Evolutionary conservation across 257 asterid species (phyloP), one percentile per base, ranked within the genome.

Genomic region (Solanum clarkiae): DNA sequence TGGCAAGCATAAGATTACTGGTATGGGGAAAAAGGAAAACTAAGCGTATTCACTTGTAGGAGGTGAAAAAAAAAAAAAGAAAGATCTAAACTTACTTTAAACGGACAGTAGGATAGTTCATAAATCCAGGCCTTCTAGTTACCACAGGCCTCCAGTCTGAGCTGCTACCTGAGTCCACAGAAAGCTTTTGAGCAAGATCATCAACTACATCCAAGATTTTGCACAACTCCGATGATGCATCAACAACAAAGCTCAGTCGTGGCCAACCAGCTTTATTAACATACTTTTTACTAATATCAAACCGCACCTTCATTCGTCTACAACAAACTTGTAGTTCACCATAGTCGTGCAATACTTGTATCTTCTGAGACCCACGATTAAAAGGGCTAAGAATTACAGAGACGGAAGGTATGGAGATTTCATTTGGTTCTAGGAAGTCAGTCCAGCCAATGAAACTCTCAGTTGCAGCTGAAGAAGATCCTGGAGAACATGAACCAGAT

Each of bases 111-210:
- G 99, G 98, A 66, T 60, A 89, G 89, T 93, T 92, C 86, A 29
- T 88, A 93, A 86, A 95, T 83, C 97, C 97, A 9, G 88, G 88
- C 88, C 93, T 95, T 89, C 97, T 93, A 74, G 87, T 84, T 13
- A 97, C 95, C 62, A 90, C 91, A 85, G 93, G 92, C 90, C 95
- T 91, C 99, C 99, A 97, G 53, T 93, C 97, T 68, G 99, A 95
- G 62, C 66, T 84, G 90, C 97, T 93, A 85, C 96, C 93, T 62
- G 93, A 94, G 80, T 92, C 96, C 81, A 80, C 65, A 14, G 94
- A 92, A 55, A 91, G 86, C 84, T 90, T 92, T 68, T 86, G 88
- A 84, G 95, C 98, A 84, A 87, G 91, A 45, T 82, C 70, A 87
- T 97, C 98, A 91, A 86, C 87, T 65, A 68, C 84, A 1, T 97